These are phyloP conservation scores for Gelatoporia subvermispora DNA, from an alignment of 768 basidiomycete genomes.

Conservation along the genomic window DNA sequence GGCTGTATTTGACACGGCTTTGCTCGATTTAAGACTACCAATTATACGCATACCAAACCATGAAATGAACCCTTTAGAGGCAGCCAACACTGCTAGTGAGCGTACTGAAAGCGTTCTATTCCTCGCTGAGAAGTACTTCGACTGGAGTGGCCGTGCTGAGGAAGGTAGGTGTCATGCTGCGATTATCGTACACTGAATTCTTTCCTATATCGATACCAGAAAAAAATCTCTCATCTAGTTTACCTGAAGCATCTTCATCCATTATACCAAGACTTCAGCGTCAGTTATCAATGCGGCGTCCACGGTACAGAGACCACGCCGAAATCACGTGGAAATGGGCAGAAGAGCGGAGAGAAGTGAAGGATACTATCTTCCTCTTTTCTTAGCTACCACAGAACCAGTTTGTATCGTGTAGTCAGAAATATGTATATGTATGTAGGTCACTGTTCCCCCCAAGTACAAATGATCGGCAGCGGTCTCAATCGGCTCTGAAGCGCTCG, in stretches of 20 bases:
- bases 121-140: conserved; percentile 51
- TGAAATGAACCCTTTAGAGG: conserved; percentile 10
- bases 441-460: too few species aligned
- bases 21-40: conserved; percentile 26
- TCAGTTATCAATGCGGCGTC: background rate
- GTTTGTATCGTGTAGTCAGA: too few species aligned
- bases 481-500: background rate
- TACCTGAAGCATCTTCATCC: background rate
- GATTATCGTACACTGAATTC: background rate
- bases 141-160: conserved; percentile 42
- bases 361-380: too few species aligned
- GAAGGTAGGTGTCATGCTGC: conserved; percentile 31
- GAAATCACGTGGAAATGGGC: conserved; percentile 13
- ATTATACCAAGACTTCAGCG: conserved; percentile 1
- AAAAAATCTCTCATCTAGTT: too few species aligned
- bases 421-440: too few species aligned
- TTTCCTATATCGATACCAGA: too few species aligned
- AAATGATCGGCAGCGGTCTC: too few species aligned
- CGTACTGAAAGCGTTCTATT: conserved; percentile 31
- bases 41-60: conserved; percentile 13
- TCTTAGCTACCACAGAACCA: too few species aligned
- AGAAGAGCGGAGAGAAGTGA: background rate
- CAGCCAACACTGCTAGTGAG: conserved; percentile 3
- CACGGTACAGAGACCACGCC: background rate
- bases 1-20: conserved; percentile 56